Conservation (phyloP, 768 basidiomycete genomes). For the Obba rivulosa region DNA sequence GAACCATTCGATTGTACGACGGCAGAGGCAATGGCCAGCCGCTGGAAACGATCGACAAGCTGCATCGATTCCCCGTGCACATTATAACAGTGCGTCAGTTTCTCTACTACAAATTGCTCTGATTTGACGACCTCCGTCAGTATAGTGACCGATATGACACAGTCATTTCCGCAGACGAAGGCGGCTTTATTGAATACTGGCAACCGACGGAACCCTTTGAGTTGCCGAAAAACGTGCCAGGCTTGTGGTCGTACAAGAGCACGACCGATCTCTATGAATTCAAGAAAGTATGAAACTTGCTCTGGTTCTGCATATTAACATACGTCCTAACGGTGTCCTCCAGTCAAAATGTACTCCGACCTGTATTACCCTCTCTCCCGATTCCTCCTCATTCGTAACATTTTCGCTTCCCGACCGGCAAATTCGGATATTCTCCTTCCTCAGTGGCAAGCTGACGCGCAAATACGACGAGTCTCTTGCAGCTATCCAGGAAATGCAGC, state of each 20-base stretch:
- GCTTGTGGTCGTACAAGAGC: constrained; percentile 87
- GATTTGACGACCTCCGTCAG: constrained; percentile 34
- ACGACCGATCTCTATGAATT: constrained; percentile 95
- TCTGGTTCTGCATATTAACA: not conserved
- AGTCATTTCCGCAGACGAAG: constrained; percentile 91
- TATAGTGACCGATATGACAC: constrained; percentile 88
- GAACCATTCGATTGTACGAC: constrained; percentile 85
- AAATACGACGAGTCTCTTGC: constrained; percentile 93
- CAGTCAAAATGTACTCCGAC: constrained; percentile 91
- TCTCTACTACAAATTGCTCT: not conserved
- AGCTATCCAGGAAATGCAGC: constrained; percentile 98
- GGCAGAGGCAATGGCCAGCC: constrained; percentile 81
- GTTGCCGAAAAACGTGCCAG: constrained; percentile 67
- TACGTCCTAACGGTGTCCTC: not conserved
- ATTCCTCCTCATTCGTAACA: constrained; percentile 84
- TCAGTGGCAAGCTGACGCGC: constrained; percentile 81
- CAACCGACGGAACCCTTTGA: constrained; percentile 85
- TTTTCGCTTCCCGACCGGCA: constrained; percentile 93
- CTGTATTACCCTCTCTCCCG: constrained; percentile 87
- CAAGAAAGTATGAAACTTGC: constrained; percentile 67
- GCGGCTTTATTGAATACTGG: constrained; percentile 97
- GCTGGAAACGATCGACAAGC: constrained; percentile 64
- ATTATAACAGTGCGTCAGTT: constrained; percentile 57
- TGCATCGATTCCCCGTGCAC: constrained; percentile 89
- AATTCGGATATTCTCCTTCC: constrained; percentile 89